Base-by-base conservation (phyloP, 805 yeast species). In the Komagataella pseudopastoris region DNA sequence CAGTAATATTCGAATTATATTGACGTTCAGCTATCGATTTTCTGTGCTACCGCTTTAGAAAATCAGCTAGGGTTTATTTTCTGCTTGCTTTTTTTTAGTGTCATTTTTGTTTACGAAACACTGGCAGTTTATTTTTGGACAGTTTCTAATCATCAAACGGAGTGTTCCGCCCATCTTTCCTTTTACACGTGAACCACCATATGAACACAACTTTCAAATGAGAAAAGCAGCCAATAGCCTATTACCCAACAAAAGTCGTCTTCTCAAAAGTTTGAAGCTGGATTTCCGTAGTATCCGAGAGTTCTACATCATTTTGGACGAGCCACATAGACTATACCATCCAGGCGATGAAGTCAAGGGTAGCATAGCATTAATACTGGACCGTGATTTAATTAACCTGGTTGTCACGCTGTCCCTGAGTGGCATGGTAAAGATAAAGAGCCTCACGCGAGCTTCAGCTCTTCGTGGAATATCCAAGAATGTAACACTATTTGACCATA, bases 311-410 rank as follows among this genome's bases (percentile, higher is more conserved):
- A 71, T 72, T 47, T 70, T 88, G 48, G 84, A 82, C 55, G 81
- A 83, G 51, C 90, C 95, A 1, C 95, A 87, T 63, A 77, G 78
- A 56, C 68, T 76, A 3, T 88, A 84, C 78, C 68, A 71, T n/a
- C 96, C 96, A 0, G 93, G 91, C 14, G 96, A 88, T 51, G 75
- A 74, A 56, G 75, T 87, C 3, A 65, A 72, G 1, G 95, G 95
- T 14, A 81, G 78, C 56, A 75, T 80, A 10, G 73, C 80, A 1
- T 65, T 85, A 12, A 72, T 76, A 3, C 62, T 83, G 50, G 76
- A 76, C 59, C 77, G 75, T 56, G 81, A 81, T 60, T 59, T 79
- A 8, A 71, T 75, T 24, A 77, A 81, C 55, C 70, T 81, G 17
- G 68, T 71, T 48, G 70, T 84, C 6, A 72, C 76, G 16, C 66